Evolutionary conservation across 2,329 filamentous ascomycete species (phyloP), one percentile per base, ranked within the genome.

Genomic region (Seiridium unicorne): DNA sequence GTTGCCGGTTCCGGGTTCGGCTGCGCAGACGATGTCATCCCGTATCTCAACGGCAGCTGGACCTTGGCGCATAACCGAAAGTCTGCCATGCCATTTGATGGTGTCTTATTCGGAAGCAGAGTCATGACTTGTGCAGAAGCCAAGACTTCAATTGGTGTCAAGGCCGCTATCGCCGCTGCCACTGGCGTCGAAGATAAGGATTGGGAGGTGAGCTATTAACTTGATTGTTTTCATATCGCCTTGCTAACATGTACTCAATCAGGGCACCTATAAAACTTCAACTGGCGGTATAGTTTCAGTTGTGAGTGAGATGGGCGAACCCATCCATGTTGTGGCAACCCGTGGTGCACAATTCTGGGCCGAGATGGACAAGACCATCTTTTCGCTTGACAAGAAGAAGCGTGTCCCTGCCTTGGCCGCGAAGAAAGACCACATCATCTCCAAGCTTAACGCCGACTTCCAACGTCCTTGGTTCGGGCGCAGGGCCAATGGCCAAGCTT

Each of bases 381-480:
- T 74, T 55, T 66, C 57, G 1, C 31, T 71, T 0, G 61, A 65
- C 3, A 68, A 66, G 55, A 63, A 64, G 35, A 79, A 80, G 65
- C 74, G 76, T 32, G 60, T 76, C 13, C 70, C 69, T 2, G 75
- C 75, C 61, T 68, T 81, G 5, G 75, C 74, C 66, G 76, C 76
- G 65, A 76, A 75, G 18, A 60, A 73, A 49, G 73, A 77, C 10
- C 73, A 78, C 67, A 79, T 81, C 65, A 79, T 81, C 63, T 70
- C 72, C 55, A 74, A 74, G 62, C 70, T 81, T 18, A 81, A 81
- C 65, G 75, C 75, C 51, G 79, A 81, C 63, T 81, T 77, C 69
- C 76, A 79, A 55, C 80, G 80, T 61, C 74, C 77, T 10, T 81
- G 79, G 79, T 81, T 81, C 57, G 78, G 77, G 18, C 70, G 68